Conservation (phyloP, 768 basidiomycete genomes). For the Calocybe indica region DNA sequence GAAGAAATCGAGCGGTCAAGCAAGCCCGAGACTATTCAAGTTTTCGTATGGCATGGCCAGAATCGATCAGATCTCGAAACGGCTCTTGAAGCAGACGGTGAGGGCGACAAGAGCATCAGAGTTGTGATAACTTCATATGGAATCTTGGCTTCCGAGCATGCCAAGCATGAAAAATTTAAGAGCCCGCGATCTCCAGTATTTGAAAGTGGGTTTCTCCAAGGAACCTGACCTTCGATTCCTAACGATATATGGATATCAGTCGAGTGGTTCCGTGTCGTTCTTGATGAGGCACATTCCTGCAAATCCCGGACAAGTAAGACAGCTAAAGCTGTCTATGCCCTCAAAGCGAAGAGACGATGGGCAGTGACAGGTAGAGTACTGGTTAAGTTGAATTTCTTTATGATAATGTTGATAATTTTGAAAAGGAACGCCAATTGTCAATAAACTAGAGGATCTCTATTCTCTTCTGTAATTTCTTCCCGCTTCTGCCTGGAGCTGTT, state of each 20-base stretch:
- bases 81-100: constrained; percentile 49
- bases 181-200: constrained; percentile 52
- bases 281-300: constrained; percentile 95
- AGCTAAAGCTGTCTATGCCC: constrained; percentile 82
- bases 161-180: constrained; percentile 54
- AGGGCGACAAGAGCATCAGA: constrained; percentile 45
- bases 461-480: constrained; percentile 55
- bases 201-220: constrained; percentile 43
- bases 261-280: constrained; percentile 74
- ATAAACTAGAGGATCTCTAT: constrained; percentile 86
- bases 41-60: constrained; percentile 84
- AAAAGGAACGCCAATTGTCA: constrained; percentile 88
- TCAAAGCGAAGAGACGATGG: constrained; percentile 79
- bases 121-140: constrained; percentile 94
- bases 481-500: not conserved
- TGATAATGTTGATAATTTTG: not conserved
- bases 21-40: constrained; percentile 56
- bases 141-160: constrained; percentile 82
- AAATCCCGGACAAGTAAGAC: constrained; percentile 87
- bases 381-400: not conserved
- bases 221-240: not conserved
- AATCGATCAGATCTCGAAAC: constrained; percentile 71
- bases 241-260: constrained; percentile 33
- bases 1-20: constrained; percentile 86
- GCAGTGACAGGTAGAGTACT: constrained; percentile 66